These are phyloP conservation scores for Trametes maxima DNA, from an alignment of 768 basidiomycete species.

Conservation along the genomic window DNA sequence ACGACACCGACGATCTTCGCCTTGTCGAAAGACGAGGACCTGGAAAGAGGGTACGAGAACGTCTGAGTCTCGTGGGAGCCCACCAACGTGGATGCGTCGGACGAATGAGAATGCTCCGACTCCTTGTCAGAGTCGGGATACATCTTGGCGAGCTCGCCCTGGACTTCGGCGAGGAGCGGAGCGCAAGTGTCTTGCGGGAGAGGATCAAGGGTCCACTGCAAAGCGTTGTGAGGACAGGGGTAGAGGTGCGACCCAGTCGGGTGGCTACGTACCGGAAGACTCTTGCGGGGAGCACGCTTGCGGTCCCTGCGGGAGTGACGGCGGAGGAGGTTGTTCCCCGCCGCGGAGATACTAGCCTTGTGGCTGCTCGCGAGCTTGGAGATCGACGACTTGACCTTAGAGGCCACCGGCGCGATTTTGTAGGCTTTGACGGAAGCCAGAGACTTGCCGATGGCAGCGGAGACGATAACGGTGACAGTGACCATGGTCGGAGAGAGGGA, in stretches of 20 bases:
- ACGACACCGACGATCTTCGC: not conserved
- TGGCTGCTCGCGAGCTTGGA: not conserved
- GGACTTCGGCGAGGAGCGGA: not conserved
- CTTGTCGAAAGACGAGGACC: not conserved
- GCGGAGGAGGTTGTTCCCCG: not conserved
- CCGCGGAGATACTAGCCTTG: not conserved
- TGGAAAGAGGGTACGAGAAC: not conserved
- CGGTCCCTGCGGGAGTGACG: not conserved
- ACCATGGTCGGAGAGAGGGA: not conserved
- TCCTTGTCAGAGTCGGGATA: not conserved
- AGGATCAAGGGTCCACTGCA: constrained; percentile 1
- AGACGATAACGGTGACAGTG: not conserved
- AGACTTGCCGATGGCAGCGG: not conserved
- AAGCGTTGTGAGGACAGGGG: not conserved
- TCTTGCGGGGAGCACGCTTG: constrained; percentile 3
- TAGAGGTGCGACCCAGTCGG: not conserved
- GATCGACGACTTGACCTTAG: constrained; percentile 6
- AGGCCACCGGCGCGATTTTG: not conserved
- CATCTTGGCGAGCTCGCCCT: not conserved
- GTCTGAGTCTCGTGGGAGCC: not conserved
- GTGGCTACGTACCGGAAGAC: constrained; percentile 10
- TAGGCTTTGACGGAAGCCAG: not conserved
- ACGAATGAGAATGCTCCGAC: not conserved
- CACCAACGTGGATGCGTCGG: not conserved
- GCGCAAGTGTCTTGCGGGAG: not conserved